Percentiles rank a stretch among this genome's conserved stretches.
These are phyloP conservation scores for Abrus pulchellus DNA, from an alignment of 306 rosid species.

Conservation along the genomic window DNA sequence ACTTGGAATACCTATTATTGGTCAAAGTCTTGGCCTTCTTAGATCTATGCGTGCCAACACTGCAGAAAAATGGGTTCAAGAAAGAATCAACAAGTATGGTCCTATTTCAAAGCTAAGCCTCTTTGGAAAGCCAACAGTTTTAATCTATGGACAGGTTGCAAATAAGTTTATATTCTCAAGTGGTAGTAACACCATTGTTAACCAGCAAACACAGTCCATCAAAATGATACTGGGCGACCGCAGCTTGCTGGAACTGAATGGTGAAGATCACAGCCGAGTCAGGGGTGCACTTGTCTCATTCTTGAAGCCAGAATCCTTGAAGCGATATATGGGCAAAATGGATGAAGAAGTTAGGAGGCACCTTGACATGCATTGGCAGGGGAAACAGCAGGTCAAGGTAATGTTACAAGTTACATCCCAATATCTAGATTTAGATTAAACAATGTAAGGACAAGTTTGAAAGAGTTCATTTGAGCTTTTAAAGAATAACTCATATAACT, in stretches of 20 bases:
- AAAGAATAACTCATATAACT: no score
- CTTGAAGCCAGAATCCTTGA: slow-evolving; percentile 83
- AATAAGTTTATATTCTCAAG: slow-evolving; percentile 66
- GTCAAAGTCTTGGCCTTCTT: slow-evolving; percentile 72
- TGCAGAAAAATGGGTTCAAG: slow-evolving; percentile 68
- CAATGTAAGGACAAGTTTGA: no score
- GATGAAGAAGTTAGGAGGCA: slow-evolving; percentile 70
- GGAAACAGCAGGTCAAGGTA: slow-evolving; percentile 65
- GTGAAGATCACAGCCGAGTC: slow-evolving; percentile 73
- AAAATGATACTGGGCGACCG: slow-evolving; percentile 65
- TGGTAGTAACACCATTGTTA: slow-evolving; percentile 37
- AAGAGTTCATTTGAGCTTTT: no score
- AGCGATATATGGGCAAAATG: slow-evolving; percentile 65
- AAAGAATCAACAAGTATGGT: slow-evolving; percentile 72
- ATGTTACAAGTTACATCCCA: background rate
- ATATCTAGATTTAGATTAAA: background rate
- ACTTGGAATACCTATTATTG: slow-evolving; percentile 74
- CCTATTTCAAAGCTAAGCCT: slow-evolving; percentile 77
- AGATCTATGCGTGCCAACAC: slow-evolving; percentile 70
- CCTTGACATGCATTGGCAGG: slow-evolving; percentile 77
- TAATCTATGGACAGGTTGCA: slow-evolving; percentile 75
- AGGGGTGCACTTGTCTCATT: slow-evolving; percentile 71
- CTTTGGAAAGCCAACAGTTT: slow-evolving; percentile 77
- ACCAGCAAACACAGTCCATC: slow-evolving; percentile 62
- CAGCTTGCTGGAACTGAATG: slow-evolving; percentile 60